phyloP scores from a whole-genome alignment of 31 red algal genomes.

The Odonthalia washingtoniensis region DNA sequence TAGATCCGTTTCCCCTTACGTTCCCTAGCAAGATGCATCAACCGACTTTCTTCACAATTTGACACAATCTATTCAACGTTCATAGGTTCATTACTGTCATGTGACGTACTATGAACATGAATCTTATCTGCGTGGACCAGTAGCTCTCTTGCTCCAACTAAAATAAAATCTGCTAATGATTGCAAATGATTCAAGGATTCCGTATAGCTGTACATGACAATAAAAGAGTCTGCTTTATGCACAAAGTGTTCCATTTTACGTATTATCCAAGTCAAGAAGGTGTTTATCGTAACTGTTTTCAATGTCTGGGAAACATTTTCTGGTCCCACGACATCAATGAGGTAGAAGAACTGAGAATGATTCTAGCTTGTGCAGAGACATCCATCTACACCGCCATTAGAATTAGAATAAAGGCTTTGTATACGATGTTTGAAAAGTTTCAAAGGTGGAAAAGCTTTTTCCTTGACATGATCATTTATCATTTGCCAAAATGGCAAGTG shows the following conservation, averaged over 20 bases:
- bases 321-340: constrained; percentile 13
- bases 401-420: constrained; percentile 11
- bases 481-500: background rate
- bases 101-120: too few species aligned
- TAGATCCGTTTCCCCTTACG: too few species aligned
- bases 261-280: background rate
- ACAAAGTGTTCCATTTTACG: background rate
- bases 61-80: too few species aligned
- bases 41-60: too few species aligned
- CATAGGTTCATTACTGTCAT: too few species aligned
- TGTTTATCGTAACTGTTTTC: background rate
- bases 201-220: too few species aligned
- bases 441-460: background rate
- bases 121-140: too few species aligned
- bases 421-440: constrained; percentile 12
- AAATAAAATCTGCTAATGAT: too few species aligned
- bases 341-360: background rate
- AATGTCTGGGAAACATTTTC: constrained; percentile 1
- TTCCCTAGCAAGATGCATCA: too few species aligned
- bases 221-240: too few species aligned
- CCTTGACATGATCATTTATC: background rate
- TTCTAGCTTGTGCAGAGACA: background rate
- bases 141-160: too few species aligned
- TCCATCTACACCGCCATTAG: background rate
- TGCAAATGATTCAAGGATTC: too few species aligned